A percentile compares a stretch with the other conserved stretches of the same genome.
phyloP scores from a whole-genome alignment of 306 rosid species.

The Mimosa bimucronata region DNA sequence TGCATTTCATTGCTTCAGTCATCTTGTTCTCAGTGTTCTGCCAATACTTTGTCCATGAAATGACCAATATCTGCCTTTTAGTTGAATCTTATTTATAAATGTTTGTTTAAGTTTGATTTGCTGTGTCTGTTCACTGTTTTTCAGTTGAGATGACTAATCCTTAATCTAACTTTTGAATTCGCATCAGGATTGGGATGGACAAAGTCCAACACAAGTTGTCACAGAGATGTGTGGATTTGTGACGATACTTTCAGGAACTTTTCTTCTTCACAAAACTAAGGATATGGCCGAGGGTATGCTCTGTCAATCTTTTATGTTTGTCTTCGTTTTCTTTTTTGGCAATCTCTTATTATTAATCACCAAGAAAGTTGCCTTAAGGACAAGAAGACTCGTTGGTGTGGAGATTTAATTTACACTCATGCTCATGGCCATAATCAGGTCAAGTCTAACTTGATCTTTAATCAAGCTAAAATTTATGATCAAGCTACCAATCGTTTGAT shows the following conservation, averaged over 20 bases:
- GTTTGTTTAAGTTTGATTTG: not conserved
- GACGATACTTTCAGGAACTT: slow-evolving; percentile 85
- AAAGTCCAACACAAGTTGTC: slow-evolving; percentile 72
- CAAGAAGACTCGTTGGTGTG: not conserved
- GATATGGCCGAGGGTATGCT: slow-evolving; percentile 93
- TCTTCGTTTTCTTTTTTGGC: not conserved
- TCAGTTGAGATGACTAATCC: slow-evolving; percentile 26
- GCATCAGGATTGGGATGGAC: slow-evolving; percentile 82
- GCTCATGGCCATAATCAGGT: not conserved
- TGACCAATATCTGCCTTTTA: not conserved
- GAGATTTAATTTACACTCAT: not conserved
- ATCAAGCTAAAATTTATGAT: not conserved
- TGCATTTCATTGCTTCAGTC: too few species aligned
- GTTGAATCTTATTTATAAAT: not conserved
- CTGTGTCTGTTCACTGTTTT: slow-evolving; percentile 19
- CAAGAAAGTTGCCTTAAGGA: not conserved
- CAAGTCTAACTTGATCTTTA: not conserved
- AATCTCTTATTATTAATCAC: not conserved
- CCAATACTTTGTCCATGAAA: too few species aligned
- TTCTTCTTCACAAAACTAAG: slow-evolving; percentile 92
- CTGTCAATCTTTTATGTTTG: not conserved
- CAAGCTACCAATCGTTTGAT: not conserved
- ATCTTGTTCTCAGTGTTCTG: too few species aligned
- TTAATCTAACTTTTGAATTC: slow-evolving; percentile 31
- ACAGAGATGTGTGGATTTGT: slow-evolving; percentile 89